phyloP scores from a whole-genome alignment of 495 filamentous ascomycete genomes.

The Penicillium macrosclerotiorum region DNA sequence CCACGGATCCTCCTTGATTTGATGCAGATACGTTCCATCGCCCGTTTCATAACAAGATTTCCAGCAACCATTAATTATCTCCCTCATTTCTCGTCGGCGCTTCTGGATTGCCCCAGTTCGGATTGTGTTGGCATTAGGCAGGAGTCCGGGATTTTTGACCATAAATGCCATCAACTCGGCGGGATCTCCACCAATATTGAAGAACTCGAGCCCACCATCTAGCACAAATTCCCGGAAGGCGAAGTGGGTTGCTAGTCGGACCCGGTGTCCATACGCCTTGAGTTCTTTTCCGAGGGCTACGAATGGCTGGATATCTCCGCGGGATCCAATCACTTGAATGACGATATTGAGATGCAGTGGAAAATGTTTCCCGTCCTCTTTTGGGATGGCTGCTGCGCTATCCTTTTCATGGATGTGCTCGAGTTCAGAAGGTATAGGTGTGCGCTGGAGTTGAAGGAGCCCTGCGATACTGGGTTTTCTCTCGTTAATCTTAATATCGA shows the following conservation, averaged over 20 bases:
- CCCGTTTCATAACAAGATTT: constrained; percentile 66
- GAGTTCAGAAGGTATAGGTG: constrained; percentile 12
- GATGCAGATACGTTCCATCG: constrained; percentile 49
- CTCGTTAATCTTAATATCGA: constrained; percentile 28
- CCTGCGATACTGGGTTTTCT: constrained; percentile 24
- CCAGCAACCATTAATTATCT: constrained; percentile 77
- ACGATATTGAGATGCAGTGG: constrained; percentile 67
- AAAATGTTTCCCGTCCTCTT: constrained; percentile 55
- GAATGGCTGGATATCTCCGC: constrained; percentile 82
- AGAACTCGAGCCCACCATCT: constrained; percentile 74
- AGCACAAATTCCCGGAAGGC: constrained; percentile 69
- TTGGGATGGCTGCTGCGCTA: constrained; percentile 25
- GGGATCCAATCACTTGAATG: constrained; percentile 76
- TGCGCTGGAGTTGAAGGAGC: constrained; percentile 12
- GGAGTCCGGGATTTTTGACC: constrained; percentile 82
- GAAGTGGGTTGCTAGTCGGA: constrained; percentile 74
- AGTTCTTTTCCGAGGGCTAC: constrained; percentile 64
- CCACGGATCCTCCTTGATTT: constrained; percentile 45
- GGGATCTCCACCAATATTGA: constrained; percentile 77
- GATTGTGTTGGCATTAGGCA: constrained; percentile 66
- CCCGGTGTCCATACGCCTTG: constrained; percentile 67
- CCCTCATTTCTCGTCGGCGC: constrained; percentile 62
- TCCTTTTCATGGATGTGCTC: constrained; percentile 1
- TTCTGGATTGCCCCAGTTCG: constrained; percentile 66
- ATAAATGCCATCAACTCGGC: constrained; percentile 82